Base-by-base conservation (phyloP, 1,284 basidiomycete species). In the Polyporus tsugae region DNA sequence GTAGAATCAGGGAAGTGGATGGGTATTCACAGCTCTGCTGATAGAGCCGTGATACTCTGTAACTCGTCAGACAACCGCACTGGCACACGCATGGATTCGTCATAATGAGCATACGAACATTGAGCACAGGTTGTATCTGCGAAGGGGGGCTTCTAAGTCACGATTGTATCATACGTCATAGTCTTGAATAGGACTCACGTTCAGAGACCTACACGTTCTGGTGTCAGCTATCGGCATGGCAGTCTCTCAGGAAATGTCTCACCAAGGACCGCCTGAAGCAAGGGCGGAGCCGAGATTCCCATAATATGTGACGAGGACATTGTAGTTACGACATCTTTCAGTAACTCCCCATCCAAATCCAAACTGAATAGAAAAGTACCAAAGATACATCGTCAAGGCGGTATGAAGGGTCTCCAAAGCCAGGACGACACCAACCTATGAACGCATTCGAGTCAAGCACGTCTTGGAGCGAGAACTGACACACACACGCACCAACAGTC, bases 301-400 rank as follows among this genome's bases (percentile, higher is more conserved):
- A 38, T 39, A 64, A 17, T 35, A 25, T 4, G 62, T 38, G 25
- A 67, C 38, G 7, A 67, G 36, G 11, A 52, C 63, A 38, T 29
- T 60, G 35, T 67, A 67, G 39, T 62, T 67, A 7, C 2, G 36
- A 19, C 10, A 1, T 10, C 0, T 6, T 9, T 44, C 13, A 55
- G 15, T 22, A 35, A 38, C 13, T 17, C 17, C 0, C 3, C 19
- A 33, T 22, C 19, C 52, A 36, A 2, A 11, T 6, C 1, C 0
- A 35, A 33, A 15, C 6, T 0, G 13, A 17, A 35, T 11, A 7
- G 4, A 15, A 22, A 19, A 57, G 11, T n/a, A 67, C 66, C 66
- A 67, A 5, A 58, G 59, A 41, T 67, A 55, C 66, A 63, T 67
- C 7, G 66, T 67, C 53, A 67, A 46, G 29, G 58, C 35, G 7